Evolutionary conservation across 768 basidiomycete species (phyloP).

Genomic region (Pisolithus orientalis): DNA sequence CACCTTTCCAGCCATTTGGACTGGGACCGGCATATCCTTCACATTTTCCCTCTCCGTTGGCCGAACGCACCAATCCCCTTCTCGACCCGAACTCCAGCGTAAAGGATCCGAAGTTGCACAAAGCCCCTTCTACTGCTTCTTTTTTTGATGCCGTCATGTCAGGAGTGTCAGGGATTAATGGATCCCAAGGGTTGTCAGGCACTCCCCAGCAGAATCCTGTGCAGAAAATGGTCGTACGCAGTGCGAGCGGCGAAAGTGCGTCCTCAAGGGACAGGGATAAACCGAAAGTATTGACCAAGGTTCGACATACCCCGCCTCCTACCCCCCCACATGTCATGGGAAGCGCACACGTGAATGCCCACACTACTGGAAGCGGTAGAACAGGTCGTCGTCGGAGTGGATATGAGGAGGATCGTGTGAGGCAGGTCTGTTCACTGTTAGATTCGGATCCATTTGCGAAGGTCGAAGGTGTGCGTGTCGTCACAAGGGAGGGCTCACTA

Average conservation of each 20-base stretch:
- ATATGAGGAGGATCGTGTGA: not conserved
- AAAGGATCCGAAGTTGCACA: not conserved
- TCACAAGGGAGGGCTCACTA: constrained; percentile 13
- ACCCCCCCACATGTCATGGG: constrained; percentile 11
- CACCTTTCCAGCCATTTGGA: not conserved
- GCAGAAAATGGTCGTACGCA: not conserved
- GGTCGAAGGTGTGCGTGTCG: constrained; percentile 44
- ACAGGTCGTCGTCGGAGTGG: not conserved
- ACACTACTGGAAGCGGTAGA: constrained; percentile 4
- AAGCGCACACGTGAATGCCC: not conserved
- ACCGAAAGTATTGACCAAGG: constrained; percentile 24
- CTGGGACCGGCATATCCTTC: not conserved
- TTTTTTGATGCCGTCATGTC: not conserved
- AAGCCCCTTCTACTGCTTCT: not conserved
- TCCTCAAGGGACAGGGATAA: constrained; percentile 4
- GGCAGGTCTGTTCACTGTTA: constrained; percentile 18
- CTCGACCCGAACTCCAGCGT: not conserved
- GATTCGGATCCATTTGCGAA: constrained; percentile 46
- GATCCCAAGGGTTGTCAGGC: not conserved
- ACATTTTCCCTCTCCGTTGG: not conserved
- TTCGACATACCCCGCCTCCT: constrained; percentile 29
- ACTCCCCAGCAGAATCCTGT: not conserved
- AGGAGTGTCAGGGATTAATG: not conserved
- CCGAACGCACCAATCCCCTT: not conserved
- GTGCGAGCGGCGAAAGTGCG: not conserved